Evolutionary conservation across 768 basidiomycete species (phyloP).

Genomic region (Auricularia sp.): DNA sequence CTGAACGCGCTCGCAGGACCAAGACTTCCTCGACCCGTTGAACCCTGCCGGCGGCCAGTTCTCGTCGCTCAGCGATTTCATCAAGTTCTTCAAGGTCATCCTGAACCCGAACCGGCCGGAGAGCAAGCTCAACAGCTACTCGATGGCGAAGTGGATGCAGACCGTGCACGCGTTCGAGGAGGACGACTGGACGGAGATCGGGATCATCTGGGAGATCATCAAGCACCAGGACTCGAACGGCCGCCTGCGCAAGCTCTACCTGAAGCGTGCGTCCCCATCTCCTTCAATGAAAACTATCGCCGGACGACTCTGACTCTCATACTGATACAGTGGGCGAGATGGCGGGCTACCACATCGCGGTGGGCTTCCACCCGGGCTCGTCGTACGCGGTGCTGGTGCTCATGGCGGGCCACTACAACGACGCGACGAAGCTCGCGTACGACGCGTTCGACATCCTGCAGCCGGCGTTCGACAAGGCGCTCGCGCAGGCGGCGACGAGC

Average conservation of each 20-base stretch:
- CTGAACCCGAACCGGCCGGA: conserved; percentile 27
- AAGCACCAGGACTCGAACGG: conserved; percentile 12
- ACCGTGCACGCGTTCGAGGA: conserved; percentile 22
- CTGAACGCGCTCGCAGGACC: conserved; percentile 21
- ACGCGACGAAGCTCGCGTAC: conserved; percentile 16
- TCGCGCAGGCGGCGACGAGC: conserved; percentile 3
- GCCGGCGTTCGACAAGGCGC: conserved; percentile 16
- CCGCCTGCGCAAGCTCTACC: conserved; percentile 15
- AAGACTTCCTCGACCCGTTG: conserved; percentile 27
- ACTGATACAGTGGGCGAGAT: conserved; percentile 17
- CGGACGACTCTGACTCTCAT: neutral
- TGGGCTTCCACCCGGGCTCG: conserved; percentile 19
- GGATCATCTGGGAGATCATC: conserved; percentile 14
- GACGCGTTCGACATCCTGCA: conserved; percentile 19
- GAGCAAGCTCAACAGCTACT: conserved; percentile 15
- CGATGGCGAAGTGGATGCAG: conserved; percentile 23
- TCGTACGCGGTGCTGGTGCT: conserved; percentile 22
- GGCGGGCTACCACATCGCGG: conserved; percentile 15
- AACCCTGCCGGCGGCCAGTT: conserved; percentile 44
- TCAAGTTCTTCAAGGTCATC: conserved; percentile 34
- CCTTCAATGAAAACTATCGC: neutral
- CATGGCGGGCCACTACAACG: conserved; percentile 14
- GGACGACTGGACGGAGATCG: conserved; percentile 10
- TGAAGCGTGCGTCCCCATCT: conserved; percentile 17
- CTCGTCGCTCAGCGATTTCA: conserved; percentile 38